Conservation (phyloP, 2,329 filamentous ascomycete genomes). For the Elsinoe necatrix region DNA sequence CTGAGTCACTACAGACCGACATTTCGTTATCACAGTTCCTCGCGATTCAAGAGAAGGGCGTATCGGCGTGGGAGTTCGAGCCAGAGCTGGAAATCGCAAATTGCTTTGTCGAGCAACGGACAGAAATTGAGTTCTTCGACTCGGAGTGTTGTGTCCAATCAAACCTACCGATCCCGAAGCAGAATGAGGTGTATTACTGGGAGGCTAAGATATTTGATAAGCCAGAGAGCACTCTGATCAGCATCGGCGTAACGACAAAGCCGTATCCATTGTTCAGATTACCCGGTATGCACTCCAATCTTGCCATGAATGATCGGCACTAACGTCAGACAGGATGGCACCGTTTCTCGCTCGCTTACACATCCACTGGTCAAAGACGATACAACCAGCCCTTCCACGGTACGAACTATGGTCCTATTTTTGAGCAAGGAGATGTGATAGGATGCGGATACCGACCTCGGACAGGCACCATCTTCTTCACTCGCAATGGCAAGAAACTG, state of each 20-base stretch:
- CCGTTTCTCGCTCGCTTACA: conserved; percentile 85
- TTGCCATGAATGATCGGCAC: not conserved
- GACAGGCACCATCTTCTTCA: conserved; percentile 95
- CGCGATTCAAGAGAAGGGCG: conserved; percentile 97
- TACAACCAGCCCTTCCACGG: conserved; percentile 85
- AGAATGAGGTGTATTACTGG: conserved; percentile 99
- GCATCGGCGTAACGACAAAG: conserved; percentile 92
- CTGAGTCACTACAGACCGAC: conserved; percentile 90
- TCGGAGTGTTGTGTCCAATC: conserved; percentile 95
- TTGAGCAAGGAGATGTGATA: conserved; percentile 89
- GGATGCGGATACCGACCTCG: conserved; percentile 91
- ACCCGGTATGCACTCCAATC: conserved; percentile 57
- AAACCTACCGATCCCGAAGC: conserved; percentile 93
- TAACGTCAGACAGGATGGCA: conserved; percentile 59
- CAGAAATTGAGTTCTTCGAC: conserved; percentile 98
- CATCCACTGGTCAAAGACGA: conserved; percentile 76
- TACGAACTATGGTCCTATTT: conserved; percentile 71
- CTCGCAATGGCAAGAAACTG: conserved; percentile 92
- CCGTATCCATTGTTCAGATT: conserved; percentile 91
- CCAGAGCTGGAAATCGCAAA: conserved; percentile 98
- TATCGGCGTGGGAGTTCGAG: conserved; percentile 99
- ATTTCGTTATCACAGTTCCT: conserved; percentile 96
- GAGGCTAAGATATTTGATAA: conserved; percentile 98
- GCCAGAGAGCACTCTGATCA: conserved; percentile 76
- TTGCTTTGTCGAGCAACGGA: conserved; percentile 93